Evolutionary conservation across 345 rosid species (phyloP).

Genomic region (Ricinus communis): DNA sequence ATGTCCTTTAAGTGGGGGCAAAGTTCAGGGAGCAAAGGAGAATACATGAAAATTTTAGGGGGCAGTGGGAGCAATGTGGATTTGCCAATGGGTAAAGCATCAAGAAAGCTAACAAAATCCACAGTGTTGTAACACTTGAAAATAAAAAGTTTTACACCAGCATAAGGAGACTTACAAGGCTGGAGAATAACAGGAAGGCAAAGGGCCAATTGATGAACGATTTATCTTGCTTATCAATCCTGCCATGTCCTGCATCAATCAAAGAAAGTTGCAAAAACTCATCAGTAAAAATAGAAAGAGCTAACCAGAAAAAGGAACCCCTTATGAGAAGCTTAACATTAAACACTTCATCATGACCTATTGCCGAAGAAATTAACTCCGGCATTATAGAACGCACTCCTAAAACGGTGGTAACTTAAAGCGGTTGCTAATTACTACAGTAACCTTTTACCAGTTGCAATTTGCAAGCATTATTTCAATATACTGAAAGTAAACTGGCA

Average conservation of each 20-base stretch:
- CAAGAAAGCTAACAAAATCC: neutral
- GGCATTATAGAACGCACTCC: neutral
- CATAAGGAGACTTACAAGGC: constrained; percentile 62
- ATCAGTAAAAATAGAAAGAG: neutral
- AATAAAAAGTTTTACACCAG: constrained; percentile 8
- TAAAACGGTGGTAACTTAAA: neutral
- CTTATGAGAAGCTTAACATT: constrained; percentile 2
- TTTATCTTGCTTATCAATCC: constrained; percentile 98
- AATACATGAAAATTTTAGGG: too few species aligned
- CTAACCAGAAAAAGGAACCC: constrained; percentile 4
- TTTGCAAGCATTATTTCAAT: neutral
- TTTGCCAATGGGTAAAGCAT: too few species aligned
- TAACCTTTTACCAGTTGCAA: neutral
- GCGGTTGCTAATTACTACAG: neutral
- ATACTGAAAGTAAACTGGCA: neutral
- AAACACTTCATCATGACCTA: neutral
- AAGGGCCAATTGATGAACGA: constrained; percentile 92
- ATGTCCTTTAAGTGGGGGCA: too few species aligned
- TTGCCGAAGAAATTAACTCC: constrained; percentile 6
- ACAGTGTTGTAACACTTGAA: constrained; percentile 1
- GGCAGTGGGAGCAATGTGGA: too few species aligned
- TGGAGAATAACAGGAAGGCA: constrained; percentile 93
- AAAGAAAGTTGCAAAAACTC: constrained; percentile 8
- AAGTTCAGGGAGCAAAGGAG: too few species aligned
- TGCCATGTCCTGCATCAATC: constrained; percentile 84